Evolutionary conservation across 352 stramenopile species (phyloP), one percentile per base, ranked within the genome.

Genomic region (Lagenidium sp.): DNA sequence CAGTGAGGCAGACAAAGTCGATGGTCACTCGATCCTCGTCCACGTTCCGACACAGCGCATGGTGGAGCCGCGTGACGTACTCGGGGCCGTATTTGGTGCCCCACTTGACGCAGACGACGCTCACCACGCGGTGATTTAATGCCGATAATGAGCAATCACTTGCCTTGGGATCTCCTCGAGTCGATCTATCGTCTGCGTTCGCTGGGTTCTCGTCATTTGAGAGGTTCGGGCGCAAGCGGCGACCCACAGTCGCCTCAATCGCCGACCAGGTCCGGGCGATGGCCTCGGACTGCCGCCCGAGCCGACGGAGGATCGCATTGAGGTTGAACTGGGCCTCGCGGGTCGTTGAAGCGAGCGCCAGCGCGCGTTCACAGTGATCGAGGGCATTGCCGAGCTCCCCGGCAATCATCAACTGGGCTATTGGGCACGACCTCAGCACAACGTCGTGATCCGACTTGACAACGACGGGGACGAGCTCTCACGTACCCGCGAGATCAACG

Each of bases 31-130:
- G 25, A 2, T 21, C 6, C 13, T 19, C 25, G 6, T 36, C 12
- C 3, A 56, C 19, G 29, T 90, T 50, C 12, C 71, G 50, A 21
- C 46, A 40, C 21, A 89, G 31, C 0, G 57, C 63, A 10, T 50
- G 47, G 35, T 57, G 78, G 4, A 94, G 68, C 22, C 59, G 82
- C 50, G 93, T 93, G 8, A 93, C 79, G 47, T 94, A 94, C n/a
- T 82, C 70, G 10, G 73, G 36, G 8, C 56, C 59, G 48, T 94
- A 94, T 48, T 93, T 94, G 39, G 31, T 53, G n/a, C 82, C 82
- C 75, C 79, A 93, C 43, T 94, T 94, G 38, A 93, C 75, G 35
- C 78, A 93, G n/a, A 89, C 48, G 13, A 91, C 63, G n/a, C n/a
- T n/a, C n/a, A n/a, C n/a, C n/a, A n/a, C n/a, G n/a, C n/a, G n/a